phyloP scores from a whole-genome alignment of 192 early-diverging fungal species.

The Globomyces pollinis-pini region DNA sequence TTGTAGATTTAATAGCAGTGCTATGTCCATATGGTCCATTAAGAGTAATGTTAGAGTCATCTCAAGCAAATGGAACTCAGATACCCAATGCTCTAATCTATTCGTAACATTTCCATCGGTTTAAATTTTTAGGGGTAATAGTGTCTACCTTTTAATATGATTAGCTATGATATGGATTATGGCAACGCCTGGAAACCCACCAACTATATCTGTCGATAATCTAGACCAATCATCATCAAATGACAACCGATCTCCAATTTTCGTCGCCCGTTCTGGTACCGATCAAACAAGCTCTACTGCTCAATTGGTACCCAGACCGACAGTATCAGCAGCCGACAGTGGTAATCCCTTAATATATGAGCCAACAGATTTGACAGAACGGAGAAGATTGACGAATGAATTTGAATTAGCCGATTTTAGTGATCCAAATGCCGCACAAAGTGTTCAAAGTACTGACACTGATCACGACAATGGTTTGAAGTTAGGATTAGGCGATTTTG shows the following conservation, averaged over 20 bases:
- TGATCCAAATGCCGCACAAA: too few species aligned
- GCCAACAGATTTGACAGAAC: background rate
- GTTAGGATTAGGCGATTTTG: slow-evolving; percentile 85
- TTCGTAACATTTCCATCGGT: slow-evolving; percentile 26
- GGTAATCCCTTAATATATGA: background rate
- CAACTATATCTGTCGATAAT: too few species aligned
- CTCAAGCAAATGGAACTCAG: slow-evolving; percentile 62
- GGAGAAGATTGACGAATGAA: background rate
- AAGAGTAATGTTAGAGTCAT: slow-evolving; percentile 69
- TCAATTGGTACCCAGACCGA: too few species aligned
- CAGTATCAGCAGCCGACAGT: background rate
- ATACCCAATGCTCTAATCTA: slow-evolving; percentile 66
- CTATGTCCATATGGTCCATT: slow-evolving; percentile 83
- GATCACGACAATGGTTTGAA: slow-evolving; percentile 64
- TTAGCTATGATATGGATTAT: slow-evolving; percentile 65
- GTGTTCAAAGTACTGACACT: slow-evolving; percentile 6
- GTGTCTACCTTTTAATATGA: background rate
- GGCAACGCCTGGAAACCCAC: slow-evolving; percentile 43
- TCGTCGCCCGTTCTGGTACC: too few species aligned
- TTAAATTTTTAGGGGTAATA: too few species aligned
- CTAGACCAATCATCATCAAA: too few species aligned
- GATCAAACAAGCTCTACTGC: too few species aligned
- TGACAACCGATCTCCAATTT: background rate
- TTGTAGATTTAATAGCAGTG: slow-evolving; percentile 85
- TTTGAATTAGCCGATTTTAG: background rate